A percentile compares a stretch with the other conserved stretches of the same genome.
Conservation (phyloP, 2,329 filamentous ascomycete species). For the Tolypocladium tropicale region DNA sequence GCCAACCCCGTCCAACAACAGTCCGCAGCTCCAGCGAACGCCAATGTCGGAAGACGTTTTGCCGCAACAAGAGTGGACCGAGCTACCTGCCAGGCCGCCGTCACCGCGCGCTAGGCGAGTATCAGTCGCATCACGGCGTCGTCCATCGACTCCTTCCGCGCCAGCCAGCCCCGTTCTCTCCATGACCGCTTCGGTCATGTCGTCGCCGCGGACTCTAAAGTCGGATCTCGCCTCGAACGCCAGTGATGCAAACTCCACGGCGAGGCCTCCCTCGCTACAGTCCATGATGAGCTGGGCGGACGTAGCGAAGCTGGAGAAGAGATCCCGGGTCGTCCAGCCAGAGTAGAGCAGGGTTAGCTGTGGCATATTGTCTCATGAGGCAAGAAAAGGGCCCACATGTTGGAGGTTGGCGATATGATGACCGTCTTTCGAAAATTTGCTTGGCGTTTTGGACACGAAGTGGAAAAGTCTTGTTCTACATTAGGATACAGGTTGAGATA, state of each 20-base stretch:
- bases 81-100: conserved; percentile 8
- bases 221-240: conserved; percentile 4
- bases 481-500: not conserved
- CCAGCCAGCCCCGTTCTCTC: conserved; percentile 14
- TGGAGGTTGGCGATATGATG: not conserved
- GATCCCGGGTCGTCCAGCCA: not conserved
- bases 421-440: not conserved
- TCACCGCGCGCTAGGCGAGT: not conserved
- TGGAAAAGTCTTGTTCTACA: not conserved
- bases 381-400: not conserved
- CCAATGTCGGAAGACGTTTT: conserved; percentile 5
- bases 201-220: conserved; percentile 17
- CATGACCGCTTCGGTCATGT: conserved; percentile 18
- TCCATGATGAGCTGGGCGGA: conserved; percentile 30
- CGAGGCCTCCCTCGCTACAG: conserved; percentile 20
- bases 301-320: conserved; percentile 20
- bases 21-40: conserved; percentile 15
- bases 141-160: conserved; percentile 3
- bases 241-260: conserved; percentile 7
- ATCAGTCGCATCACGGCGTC: not conserved
- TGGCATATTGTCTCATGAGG: not conserved
- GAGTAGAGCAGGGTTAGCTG: not conserved
- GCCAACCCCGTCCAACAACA: conserved; percentile 19
- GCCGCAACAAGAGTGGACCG: conserved; percentile 12
- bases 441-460: not conserved